Base-by-base conservation (phyloP, 257 asterid species). In the Voacanga thouarsii region DNA sequence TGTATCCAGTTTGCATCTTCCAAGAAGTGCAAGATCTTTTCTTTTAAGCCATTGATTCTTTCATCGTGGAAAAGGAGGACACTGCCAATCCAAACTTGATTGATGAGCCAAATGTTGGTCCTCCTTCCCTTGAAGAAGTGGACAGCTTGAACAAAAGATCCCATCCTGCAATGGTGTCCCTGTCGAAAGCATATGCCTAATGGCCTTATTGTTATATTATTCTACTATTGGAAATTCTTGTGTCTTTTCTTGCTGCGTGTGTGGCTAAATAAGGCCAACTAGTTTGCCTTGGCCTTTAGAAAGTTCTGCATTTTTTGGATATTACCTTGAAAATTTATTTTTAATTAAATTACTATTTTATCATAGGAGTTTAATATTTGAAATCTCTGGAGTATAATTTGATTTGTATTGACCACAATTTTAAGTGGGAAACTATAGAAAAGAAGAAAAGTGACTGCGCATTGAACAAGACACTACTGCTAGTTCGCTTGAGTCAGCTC, bases 11-110 rank as follows among this genome's bases (percentile, higher is more conserved):
- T n/a, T n/a, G n/a, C n/a, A n/a, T n/a, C n/a, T 86, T 95, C 50
- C 85, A 91, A 70, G 99, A 95, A 84, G 99, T 95, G 81, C 92
- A 85, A 83, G 96, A 88, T 80, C 90, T 95, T 65, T 86, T 93
- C 84, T 91, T 93, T 80, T 97, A 90, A 83, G 89, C 92, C 78
- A 89, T 91, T 75, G 72, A 82, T 79, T 83, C 87, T 79, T 45
- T 76, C 5, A 71, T 84, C 5, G 83, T 82, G 61, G 90, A 85
- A 41, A 75, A 66, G 53, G 68, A 85, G 43, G 74, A 83, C 16
- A 12, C 28, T 23, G 82, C 23, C 12, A 1, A 15, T 47, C 74
- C 79, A 7, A 21, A 72, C 45, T 21, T 43, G 43, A 23, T 21
- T 24, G 91, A 83, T 64, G 85, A 85, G 76, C 75, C 88, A 0